phyloP scores from a whole-genome alignment of 768 basidiomycete species.

The Strobilomyces confusus region DNA sequence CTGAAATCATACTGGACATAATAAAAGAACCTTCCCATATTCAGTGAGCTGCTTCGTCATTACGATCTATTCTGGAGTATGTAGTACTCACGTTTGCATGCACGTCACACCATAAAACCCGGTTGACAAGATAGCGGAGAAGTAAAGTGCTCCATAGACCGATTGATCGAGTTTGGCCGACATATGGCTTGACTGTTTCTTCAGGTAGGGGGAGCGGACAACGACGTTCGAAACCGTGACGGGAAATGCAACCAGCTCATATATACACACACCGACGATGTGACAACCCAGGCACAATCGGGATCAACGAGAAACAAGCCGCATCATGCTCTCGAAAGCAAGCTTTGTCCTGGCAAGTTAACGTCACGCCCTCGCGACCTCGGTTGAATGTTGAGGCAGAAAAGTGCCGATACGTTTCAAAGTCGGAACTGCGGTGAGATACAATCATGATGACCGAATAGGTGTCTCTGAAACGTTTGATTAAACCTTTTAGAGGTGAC shows the following conservation, averaged over 20 bases:
- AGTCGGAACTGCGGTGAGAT: not conserved
- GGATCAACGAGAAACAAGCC: not conserved
- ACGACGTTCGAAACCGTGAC: not conserved
- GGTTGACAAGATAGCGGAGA: not conserved
- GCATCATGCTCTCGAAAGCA: too few species aligned
- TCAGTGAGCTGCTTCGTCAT: not conserved
- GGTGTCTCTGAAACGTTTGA: too few species aligned
- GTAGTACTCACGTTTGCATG: constrained; percentile 8
- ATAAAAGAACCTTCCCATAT: constrained; percentile 7
- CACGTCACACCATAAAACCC: constrained; percentile 4
- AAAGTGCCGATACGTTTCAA: not conserved
- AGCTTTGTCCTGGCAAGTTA: too few species aligned
- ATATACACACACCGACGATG: not conserved
- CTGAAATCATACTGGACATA: constrained; percentile 1
- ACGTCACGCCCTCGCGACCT: not conserved
- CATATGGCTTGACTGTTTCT: too few species aligned
- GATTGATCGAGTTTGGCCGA: too few species aligned
- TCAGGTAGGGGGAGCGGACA: too few species aligned
- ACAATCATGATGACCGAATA: not conserved
- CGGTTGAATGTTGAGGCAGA: not conserved
- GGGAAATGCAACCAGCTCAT: not conserved
- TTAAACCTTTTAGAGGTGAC: not conserved
- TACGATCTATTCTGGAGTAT: not conserved
- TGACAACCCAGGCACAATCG: not conserved
- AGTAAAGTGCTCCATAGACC: not conserved